Conservation (phyloP, 257 asterid genomes). For the Gentiana dahurica region DNA sequence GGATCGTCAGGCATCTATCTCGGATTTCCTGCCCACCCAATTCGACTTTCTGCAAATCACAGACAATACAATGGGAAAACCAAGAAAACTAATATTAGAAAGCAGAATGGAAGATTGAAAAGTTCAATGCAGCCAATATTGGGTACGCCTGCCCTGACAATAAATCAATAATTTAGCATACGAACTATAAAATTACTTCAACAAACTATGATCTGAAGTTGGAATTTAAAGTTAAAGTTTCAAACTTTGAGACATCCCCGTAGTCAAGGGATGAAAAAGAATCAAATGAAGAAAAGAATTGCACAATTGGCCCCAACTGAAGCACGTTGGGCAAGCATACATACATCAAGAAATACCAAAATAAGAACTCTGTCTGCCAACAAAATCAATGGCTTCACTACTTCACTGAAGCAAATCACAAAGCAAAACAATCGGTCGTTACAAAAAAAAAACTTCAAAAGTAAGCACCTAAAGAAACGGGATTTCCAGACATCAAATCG, state of each 20-base stretch:
- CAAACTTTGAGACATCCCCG: neutral
- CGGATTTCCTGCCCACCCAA: slow-evolving; percentile 4
- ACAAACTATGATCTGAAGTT: neutral
- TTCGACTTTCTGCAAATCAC: neutral
- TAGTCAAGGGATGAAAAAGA: neutral
- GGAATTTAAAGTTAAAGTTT: neutral
- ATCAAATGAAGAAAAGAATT: neutral
- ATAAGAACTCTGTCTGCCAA: neutral
- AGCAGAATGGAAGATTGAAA: neutral
- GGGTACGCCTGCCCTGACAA: neutral
- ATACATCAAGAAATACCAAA: neutral
- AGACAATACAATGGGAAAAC: neutral
- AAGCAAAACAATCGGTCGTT: neutral
- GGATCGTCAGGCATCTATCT: slow-evolving; percentile 36
- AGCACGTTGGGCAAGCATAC: neutral
- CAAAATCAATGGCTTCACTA: neutral
- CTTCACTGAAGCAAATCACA: neutral
- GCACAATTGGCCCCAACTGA: neutral
- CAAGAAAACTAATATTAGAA: neutral
- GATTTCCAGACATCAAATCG: slow-evolving; percentile 2
- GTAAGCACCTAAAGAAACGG: neutral
- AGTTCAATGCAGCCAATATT: slow-evolving; percentile 1
- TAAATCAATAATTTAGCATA: neutral
- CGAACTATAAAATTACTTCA: neutral
- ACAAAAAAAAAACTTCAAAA: neutral